Evolutionary conservation across 441 rosid species (phyloP).

Genomic region (Euphorbia neoarborescens): DNA sequence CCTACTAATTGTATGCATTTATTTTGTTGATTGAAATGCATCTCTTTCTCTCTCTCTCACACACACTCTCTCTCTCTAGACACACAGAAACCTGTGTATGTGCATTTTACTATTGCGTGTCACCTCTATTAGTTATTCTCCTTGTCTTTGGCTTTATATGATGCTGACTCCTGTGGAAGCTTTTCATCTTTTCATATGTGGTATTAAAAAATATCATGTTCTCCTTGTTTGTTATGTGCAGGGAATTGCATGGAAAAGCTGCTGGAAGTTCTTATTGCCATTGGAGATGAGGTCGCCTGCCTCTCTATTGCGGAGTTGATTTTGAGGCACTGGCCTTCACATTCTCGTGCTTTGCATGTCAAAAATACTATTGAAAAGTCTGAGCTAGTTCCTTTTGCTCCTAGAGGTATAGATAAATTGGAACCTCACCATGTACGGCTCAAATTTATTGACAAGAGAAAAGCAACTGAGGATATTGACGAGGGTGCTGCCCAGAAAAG

Average conservation of each 20-base stretch:
- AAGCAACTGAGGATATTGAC: slow-evolving; percentile 46
- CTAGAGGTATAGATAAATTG: slow-evolving; percentile 92
- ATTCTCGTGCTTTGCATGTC: slow-evolving; percentile 88
- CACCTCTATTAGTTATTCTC: background rate
- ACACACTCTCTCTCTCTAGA: background rate
- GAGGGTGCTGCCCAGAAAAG: slow-evolving; percentile 45
- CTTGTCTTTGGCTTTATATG: slow-evolving; percentile 8
- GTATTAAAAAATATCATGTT: slow-evolving; percentile 2
- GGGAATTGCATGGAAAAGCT: slow-evolving; percentile 99
- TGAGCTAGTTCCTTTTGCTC: slow-evolving; percentile 74
- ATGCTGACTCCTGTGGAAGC: background rate
- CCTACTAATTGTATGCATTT: slow-evolving; percentile 81
- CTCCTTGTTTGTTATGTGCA: slow-evolving; percentile 26
- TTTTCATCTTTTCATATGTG: slow-evolving; percentile 10
- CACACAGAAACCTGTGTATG: background rate
- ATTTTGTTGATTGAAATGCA: slow-evolving; percentile 14
- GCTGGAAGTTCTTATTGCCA: slow-evolving; percentile 95
- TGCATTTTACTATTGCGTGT: background rate
- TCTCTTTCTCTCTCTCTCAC: background rate
- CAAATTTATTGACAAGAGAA: slow-evolving; percentile 83
- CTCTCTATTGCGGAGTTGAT: slow-evolving; percentile 89
- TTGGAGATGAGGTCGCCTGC: slow-evolving; percentile 97
- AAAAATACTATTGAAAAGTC: slow-evolving; percentile 70
- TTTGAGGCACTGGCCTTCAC: slow-evolving; percentile 98
- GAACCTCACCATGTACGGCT: slow-evolving; percentile 82